Evolutionary conservation across 2,329 filamentous ascomycete genomes (phyloP), one percentile per base, ranked within the genome.

Genomic region (Colletotrichum sojae): DNA sequence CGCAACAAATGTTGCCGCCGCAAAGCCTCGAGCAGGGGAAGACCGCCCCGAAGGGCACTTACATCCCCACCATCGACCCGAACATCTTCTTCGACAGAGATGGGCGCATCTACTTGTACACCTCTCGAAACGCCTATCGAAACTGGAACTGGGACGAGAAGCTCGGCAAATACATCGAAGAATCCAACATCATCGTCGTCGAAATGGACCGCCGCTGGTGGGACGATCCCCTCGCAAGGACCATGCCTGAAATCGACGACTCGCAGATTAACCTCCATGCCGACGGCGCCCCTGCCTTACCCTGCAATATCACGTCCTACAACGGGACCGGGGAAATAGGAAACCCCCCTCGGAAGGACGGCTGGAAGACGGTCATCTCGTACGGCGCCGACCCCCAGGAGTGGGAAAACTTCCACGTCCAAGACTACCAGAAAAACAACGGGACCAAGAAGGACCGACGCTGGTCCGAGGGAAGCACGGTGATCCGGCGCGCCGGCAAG

Each of bases 121-220:
- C 73, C 4, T 80, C 79, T 1, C 73, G 78, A 6, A 80, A 80
- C 52, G 78, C 78, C 3, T 80, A 80, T 58, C 73, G 78, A 1
- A 80, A 80, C 54, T 80, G 78, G 78, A 80, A 79, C 40, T 80
- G 78, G 78, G 78, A 80, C 49, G 67, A 70, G 1, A 56, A 69
- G 4, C 48, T 79, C 20, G 74, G 74, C 16, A 80, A 80, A 68
- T 80, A 80, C 64, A 76, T 80, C 18, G 78, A 80, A 57, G 78
- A 80, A 56, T 80, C 78, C 46, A 80, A 80, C 62, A 79, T 80
- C 46, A 79, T 80, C 49, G 76, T 79, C 1, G 75, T 80, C 18
- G 78, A 80, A 67, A 64, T 80, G 73, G 75, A 77, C 16, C 73
- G 78, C 25, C 57, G 59, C 27, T 80, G 78, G 78, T 80, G 78